phyloP scores from a whole-genome alignment of 352 stramenopile genomes.

The Phytophthora sansomeana region DNA sequence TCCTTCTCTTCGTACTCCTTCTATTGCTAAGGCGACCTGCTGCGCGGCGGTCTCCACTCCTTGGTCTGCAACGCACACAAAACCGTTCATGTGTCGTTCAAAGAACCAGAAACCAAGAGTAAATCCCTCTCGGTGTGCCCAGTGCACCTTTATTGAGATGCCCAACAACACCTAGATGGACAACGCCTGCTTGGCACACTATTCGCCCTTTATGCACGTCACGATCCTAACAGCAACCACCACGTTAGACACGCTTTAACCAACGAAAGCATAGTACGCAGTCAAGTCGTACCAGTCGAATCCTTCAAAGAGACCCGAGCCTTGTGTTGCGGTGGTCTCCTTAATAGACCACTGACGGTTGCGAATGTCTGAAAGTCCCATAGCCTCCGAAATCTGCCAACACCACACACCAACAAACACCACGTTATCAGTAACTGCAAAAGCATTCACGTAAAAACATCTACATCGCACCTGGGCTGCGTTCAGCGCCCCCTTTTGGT shows the following conservation, averaged over 20 bases:
- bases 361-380: constrained; percentile 97
- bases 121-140: constrained; percentile 11
- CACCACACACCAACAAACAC: not conserved
- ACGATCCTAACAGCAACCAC: constrained; percentile 69
- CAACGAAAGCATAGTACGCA: too few species aligned
- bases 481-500: constrained; percentile 95
- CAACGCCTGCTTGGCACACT: constrained; percentile 11
- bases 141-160: constrained; percentile 12
- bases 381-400: constrained; percentile 96
- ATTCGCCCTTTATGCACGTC: constrained; percentile 92
- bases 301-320: constrained; percentile 98
- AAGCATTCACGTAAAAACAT: not conserved
- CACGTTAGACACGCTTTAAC: too few species aligned
- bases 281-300: constrained; percentile 99
- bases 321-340: constrained; percentile 98
- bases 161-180: not conserved
- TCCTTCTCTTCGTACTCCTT: constrained; percentile 24
- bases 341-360: constrained; percentile 99
- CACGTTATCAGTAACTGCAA: constrained; percentile 15
- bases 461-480: constrained; percentile 72
- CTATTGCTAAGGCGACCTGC: constrained; percentile 33
- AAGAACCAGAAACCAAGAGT: not conserved
- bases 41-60: constrained; percentile 12
- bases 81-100: constrained; percentile 2
- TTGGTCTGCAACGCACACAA: constrained; percentile 9